Evolutionary conservation across 257 asterid species (phyloP).

Genomic region (Anisodus tanguticus): DNA sequence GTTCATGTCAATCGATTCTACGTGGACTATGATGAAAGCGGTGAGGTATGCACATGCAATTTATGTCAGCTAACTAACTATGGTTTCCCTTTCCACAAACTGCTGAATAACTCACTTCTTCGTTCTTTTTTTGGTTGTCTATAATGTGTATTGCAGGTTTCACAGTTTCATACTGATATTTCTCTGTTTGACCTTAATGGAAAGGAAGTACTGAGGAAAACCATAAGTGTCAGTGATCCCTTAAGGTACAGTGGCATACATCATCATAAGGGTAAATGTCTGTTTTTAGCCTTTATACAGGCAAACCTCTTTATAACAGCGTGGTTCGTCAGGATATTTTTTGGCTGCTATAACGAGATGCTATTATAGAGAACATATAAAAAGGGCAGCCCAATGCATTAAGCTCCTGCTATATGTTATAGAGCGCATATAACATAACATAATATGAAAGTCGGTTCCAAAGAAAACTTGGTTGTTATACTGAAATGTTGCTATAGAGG

Average conservation of each 20-base stretch:
- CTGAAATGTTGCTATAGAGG: too few species aligned
- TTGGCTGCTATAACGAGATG: too few species aligned
- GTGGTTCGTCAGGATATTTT: too few species aligned
- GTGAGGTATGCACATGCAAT: constrained; percentile 61
- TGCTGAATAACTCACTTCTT: not conserved
- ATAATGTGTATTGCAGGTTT: constrained; percentile 55
- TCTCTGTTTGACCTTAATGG: constrained; percentile 78
- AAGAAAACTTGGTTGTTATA: too few species aligned
- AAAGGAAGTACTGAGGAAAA: constrained; percentile 81
- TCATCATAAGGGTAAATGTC: constrained; percentile 52
- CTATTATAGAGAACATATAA: too few species aligned
- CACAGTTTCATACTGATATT: constrained; percentile 82
- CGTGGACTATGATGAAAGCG: constrained; percentile 82
- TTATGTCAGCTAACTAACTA: not conserved
- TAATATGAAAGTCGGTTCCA: too few species aligned
- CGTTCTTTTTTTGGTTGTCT: constrained; percentile 39
- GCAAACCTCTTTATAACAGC: too few species aligned
- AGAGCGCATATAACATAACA: too few species aligned
- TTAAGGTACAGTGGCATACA: constrained; percentile 64
- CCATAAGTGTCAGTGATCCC: constrained; percentile 81
- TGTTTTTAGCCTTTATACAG: not conserved
- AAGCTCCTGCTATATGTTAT: too few species aligned
- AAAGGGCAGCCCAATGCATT: too few species aligned
- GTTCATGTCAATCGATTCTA: constrained; percentile 76
- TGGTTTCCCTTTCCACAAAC: not conserved